A percentile compares a stretch with the other conserved stretches of the same genome.
Evolutionary conservation across 495 filamentous ascomycete species (phyloP).

Genomic region (Penicillium arizonense): DNA sequence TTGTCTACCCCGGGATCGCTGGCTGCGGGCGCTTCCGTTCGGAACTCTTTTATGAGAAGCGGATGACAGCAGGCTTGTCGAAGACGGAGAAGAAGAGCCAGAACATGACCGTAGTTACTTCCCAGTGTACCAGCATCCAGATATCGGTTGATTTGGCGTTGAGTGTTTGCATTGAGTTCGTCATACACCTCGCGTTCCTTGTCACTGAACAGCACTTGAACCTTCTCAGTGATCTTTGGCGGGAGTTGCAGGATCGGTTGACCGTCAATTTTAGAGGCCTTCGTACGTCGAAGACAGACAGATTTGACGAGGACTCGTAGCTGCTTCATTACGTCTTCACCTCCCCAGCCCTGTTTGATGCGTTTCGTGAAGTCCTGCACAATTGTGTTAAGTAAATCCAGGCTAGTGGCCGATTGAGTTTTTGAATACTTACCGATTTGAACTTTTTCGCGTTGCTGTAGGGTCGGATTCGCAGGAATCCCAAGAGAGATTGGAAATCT

Average conservation of each 20-base stretch:
- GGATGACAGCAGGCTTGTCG: conserved; percentile 89
- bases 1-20: conserved; percentile 59
- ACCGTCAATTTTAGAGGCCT: conserved; percentile 80
- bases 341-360: conserved; percentile 40
- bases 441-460: conserved; percentile 68
- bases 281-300: conserved; percentile 81
- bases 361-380: conserved; percentile 49
- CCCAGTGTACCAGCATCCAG: conserved; percentile 69
- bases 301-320: conserved; percentile 81
- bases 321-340: conserved; percentile 59
- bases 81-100: conserved; percentile 83
- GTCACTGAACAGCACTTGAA: conserved; percentile 69
- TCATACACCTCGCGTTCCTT: conserved; percentile 73
- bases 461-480: conserved; percentile 80
- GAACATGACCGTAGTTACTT: conserved; percentile 78
- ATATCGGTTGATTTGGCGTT: conserved; percentile 74
- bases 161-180: conserved; percentile 64
- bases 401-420: neutral
- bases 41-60: conserved; percentile 79
- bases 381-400: conserved; percentile 5
- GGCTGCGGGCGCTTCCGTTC: conserved; percentile 47
- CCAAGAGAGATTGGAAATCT: conserved; percentile 80
- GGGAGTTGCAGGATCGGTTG: conserved; percentile 78
- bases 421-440: conserved; percentile 41
- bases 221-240: conserved; percentile 61